phyloP scores from a whole-genome alignment of 1,139 yeast species.

The Taiozyma sp. region DNA sequence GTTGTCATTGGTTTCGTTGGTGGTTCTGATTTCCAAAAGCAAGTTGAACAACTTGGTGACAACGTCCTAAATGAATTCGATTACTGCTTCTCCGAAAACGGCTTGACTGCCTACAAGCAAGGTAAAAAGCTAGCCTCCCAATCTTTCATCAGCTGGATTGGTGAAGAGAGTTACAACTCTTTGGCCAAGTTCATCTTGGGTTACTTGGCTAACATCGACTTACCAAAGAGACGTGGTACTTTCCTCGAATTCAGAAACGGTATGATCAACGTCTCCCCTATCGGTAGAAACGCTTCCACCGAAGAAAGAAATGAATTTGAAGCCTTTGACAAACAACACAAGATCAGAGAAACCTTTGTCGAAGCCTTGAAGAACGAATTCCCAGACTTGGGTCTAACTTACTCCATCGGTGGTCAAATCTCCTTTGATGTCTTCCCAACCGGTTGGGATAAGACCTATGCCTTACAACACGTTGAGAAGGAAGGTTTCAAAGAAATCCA shows the following conservation, averaged over 20 bases:
- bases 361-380: slow-evolving; percentile 77
- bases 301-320: slow-evolving; percentile 92
- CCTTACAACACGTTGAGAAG: slow-evolving; percentile 83
- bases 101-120: slow-evolving; percentile 91
- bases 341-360: slow-evolving; percentile 80
- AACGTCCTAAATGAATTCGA: slow-evolving; percentile 78
- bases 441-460: slow-evolving; percentile 99
- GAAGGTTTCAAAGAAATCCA: slow-evolving; percentile 87
- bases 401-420: slow-evolving; percentile 98
- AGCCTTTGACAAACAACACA: slow-evolving; percentile 70
- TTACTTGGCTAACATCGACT: slow-evolving; percentile 79
- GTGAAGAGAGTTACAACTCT: slow-evolving; percentile 90
- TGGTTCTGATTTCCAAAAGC: slow-evolving; percentile 93
- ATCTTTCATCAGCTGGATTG: slow-evolving; percentile 92
- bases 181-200: slow-evolving; percentile 79
- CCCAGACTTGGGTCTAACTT: slow-evolving; percentile 81
- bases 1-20: slow-evolving; percentile 97
- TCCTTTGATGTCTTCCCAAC: slow-evolving; percentile 99
- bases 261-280: slow-evolving; percentile 96
- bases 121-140: slow-evolving; percentile 88
- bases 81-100: slow-evolving; percentile 96
- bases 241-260: slow-evolving; percentile 99
- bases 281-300: slow-evolving; percentile 96
- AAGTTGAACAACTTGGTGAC: slow-evolving; percentile 91
- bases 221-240: slow-evolving; percentile 96